Percentiles rank a stretch among this genome's conserved stretches.
Conservation (phyloP, 2,329 filamentous ascomycete genomes). For the Trichophyton benhamiae region DNA sequence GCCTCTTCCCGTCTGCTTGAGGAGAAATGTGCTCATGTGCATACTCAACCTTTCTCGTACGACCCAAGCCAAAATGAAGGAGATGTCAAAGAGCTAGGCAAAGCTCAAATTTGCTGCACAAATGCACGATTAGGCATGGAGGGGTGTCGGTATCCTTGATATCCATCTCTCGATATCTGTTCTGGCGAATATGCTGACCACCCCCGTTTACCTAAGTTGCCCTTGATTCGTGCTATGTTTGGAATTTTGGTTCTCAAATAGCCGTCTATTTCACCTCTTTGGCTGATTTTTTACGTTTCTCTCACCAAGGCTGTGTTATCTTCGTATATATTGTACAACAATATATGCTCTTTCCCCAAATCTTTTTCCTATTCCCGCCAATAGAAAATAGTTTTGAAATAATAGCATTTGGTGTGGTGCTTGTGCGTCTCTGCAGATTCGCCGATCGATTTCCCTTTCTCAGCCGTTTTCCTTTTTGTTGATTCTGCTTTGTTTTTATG, state of each 20-base stretch:
- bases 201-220: not conserved
- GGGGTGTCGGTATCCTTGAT: not conserved
- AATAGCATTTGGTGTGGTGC: not conserved
- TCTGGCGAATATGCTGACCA: not conserved
- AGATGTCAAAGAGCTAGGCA: not conserved
- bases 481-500: not conserved
- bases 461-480: not conserved
- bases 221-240: not conserved
- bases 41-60: not conserved
- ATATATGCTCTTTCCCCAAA: not conserved
- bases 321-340: constrained; percentile 3
- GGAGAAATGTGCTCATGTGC: not conserved
- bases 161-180: not conserved
- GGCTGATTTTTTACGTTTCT: not conserved
- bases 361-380: not conserved
- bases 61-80: not conserved
- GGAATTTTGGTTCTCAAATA: not conserved
- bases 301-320: not conserved
- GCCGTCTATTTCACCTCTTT: not conserved
- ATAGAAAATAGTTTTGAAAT: not conserved
- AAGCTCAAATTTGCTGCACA: not conserved
- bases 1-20: not conserved
- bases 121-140: not conserved
- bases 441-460: constrained; percentile 1
- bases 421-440: constrained; percentile 2